Conservation (phyloP, 1,284 basidiomycete genomes). For the Cutaneotrichosporon spelunceum region DNA sequence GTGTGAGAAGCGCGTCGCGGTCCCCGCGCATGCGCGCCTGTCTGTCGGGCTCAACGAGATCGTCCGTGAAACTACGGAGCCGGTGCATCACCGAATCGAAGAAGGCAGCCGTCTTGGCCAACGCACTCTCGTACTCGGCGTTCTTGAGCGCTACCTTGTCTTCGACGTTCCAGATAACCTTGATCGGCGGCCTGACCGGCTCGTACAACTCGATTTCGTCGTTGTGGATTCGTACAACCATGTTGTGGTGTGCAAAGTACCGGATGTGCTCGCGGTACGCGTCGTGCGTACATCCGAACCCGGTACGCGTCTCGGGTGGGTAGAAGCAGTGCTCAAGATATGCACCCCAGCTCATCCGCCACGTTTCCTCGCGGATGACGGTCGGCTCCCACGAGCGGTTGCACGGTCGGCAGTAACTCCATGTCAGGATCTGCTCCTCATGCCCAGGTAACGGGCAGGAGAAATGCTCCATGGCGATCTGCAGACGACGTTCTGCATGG, state of each 20-base stretch:
- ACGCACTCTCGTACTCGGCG: slow-evolving; percentile 73
- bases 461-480: slow-evolving; percentile 79
- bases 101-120: slow-evolving; percentile 64
- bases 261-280: slow-evolving; percentile 90
- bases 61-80: slow-evolving; percentile 45
- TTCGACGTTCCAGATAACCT: slow-evolving; percentile 78
- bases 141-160: slow-evolving; percentile 86
- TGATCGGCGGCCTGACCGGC: slow-evolving; percentile 82
- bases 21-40: slow-evolving; percentile 37
- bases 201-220: slow-evolving; percentile 81
- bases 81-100: slow-evolving; percentile 58
- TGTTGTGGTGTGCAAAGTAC: slow-evolving; percentile 69
- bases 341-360: slow-evolving; percentile 55
- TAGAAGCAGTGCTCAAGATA: slow-evolving; percentile 56
- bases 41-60: slow-evolving; percentile 49
- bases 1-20: slow-evolving; percentile 58
- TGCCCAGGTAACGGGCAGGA: slow-evolving; percentile 52
- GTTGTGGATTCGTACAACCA: slow-evolving; percentile 83
- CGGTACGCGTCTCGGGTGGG: slow-evolving; percentile 75
- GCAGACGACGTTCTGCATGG: slow-evolving; percentile 79
- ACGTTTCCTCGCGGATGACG: slow-evolving; percentile 86
- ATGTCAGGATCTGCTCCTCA: slow-evolving; percentile 77
- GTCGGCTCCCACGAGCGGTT: slow-evolving; percentile 79
- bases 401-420: slow-evolving; percentile 85
- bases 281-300: slow-evolving; percentile 80